Base-by-base conservation (phyloP, 768 basidiomycete genomes). In the Amanita pallidorosea region DNA sequence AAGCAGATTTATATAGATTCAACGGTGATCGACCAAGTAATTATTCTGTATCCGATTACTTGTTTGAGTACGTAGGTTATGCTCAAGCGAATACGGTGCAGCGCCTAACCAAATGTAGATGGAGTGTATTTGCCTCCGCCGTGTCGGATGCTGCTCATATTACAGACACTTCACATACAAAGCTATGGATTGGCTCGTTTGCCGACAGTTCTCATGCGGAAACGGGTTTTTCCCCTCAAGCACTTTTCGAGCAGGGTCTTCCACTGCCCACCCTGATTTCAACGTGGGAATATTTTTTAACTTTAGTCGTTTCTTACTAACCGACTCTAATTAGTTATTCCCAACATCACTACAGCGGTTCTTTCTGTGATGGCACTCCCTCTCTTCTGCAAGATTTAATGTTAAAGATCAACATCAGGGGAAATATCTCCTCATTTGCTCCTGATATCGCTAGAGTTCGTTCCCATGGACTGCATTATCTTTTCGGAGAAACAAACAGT, bases 401-500 rank as follows among this genome's bases (percentile, higher is more conserved):
- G 82, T 76, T 73, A 27, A 85, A 86, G 57, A 58, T 67, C 5
- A 70, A 71, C 42, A 70, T 78, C 25, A 68, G 82, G 55, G 65
- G 76, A 36, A 87, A 86, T 58, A 61, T 86, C 29, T 67, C 74
- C 2, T 35, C 56, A 9, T 83, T 74, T 53, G 57, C 58, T 22
- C 68, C 77, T 2, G 83, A 85, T 59, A 77, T 85, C 45, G 57
- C 63, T 6, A 79, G 75, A 5, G 72, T 75, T 1, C 62, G 67
- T 18, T 67, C 60, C 13, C 60, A 66, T 4, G 73, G 74, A 3
- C 63, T 85, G 15, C 63, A 70, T 20, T 86, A 81, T 57, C 69
- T 85, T 17, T 63, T 85, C 0, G 85, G 83, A 17, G 79, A 80
- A 59, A 80, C 76, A 1, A 80, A 80, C 54, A 79, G 77, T 57